Base-by-base conservation (phyloP, 495 filamentous ascomycete genomes). In the Aspergillus homomorphus region DNA sequence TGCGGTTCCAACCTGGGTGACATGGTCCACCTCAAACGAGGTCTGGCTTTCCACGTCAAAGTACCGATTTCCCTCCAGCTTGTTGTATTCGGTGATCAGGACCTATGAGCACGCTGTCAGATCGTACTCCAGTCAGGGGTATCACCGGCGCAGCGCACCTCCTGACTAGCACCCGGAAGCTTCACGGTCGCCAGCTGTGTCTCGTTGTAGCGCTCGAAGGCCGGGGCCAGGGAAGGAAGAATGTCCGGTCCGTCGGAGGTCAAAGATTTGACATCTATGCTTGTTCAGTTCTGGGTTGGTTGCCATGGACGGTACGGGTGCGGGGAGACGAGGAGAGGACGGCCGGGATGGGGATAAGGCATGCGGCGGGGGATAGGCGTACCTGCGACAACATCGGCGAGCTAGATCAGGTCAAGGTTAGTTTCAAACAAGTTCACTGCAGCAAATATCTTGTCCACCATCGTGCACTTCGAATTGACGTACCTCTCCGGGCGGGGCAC, bases 401-500 rank as follows among this genome's bases (percentile, higher is more conserved):
- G 86, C 94, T 98, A 53, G 7, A 23, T 14, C 6, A n/a, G 41
- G 26, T 50, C 21, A 43, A 26, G 26, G 45, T 33, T 46, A 24
- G 20, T 21, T 38, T n/a, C 56, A 45, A 6, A 22, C 4, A 8
- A 26, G 51, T 19, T 10, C 21, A 18, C 42, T 7, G 19, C 8
- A 38, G 30, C 12, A 20, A 18, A 52, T 48, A 42, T 50, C 42
- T 15, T 46, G n/a, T 1, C n/a, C n/a, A 30, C 26, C 50, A 42
- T 30, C 33, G 42, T 7, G 9, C n/a, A 30, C 45, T 24, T 45
- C n/a, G 14, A 24, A 15, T 1, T 51, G 18, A 53, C 80, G 64
- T 84, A 97, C 94, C 89, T 99, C 95, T 77, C 95, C 95, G 28
- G 95, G 95, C 45, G 94, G 94, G 67, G 94, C 91, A 71, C 91